Evolutionary conservation across 768 basidiomycete species (phyloP), one percentile per base, ranked within the genome.

Genomic region (Kwoniella sp.): DNA sequence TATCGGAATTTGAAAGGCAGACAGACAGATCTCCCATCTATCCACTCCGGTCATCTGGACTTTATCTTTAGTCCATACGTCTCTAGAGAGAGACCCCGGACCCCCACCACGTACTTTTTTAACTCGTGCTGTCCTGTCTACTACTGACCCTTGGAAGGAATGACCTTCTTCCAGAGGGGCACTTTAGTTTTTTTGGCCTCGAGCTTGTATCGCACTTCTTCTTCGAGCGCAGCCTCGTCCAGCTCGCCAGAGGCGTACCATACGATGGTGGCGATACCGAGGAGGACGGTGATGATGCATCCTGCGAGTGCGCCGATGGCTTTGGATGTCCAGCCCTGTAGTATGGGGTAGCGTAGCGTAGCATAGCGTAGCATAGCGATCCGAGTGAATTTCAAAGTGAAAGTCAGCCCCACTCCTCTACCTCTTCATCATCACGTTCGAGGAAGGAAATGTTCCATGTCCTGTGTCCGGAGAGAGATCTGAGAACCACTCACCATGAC

Each of bases 201-300:
- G 11, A 88, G 81, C 61, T 84, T 82, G 68, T 82, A 80, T 68
- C 85, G 82, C 58, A 86, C 86, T 80, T 91, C 90, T 22, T 85
- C 83, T 77, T 92, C 91, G 37, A 91, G 84, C 82, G 95, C 93
- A 69, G 88, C 88, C 47, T 92, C 92, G 51, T 89, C 85, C 65
- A 91, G 82, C 4, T 86, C 87, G n/a, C 91, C 91, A 52, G 87
- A 82, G 38, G 89, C 82, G 81, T 98, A 98, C 92, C 93, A 98
- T 41, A 87, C 82, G 30, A 95, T 90, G 0, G 87, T 85, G 8
- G 83, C 67, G 88, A 96, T 90, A 0, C 95, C 95, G 41, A 95
- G 67, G 15, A 90, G 82, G 1, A 92, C 93, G 1, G 91, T 86
- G 59, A 97, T 81, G 38, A 97, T 88, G 69, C 90, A 92, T 22